Conservation (phyloP, 1,284 basidiomycete genomes). For the Tilletia walkeri region DNA sequence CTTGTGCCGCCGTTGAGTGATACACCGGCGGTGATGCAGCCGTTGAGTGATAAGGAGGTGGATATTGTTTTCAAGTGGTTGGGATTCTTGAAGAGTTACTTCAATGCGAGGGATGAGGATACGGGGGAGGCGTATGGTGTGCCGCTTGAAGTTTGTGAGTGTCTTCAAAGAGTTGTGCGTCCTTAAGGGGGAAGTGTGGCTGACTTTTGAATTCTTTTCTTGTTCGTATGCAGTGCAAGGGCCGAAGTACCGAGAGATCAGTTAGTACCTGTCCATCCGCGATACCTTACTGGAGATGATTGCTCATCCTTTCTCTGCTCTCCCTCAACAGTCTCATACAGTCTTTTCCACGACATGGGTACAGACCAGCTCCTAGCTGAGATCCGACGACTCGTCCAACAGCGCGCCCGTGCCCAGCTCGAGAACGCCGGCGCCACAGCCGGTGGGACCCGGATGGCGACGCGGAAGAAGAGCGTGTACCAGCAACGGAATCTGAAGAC, state of each 20-base stretch:
- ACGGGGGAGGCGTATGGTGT: constrained; percentile 63
- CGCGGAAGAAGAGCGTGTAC: constrained; percentile 56
- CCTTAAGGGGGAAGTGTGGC: neutral
- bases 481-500: constrained; percentile 87
- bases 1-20: constrained; percentile 90
- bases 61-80: constrained; percentile 98
- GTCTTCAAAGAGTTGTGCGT: neutral
- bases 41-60: constrained; percentile 88
- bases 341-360: constrained; percentile 48
- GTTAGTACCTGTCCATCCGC: neutral
- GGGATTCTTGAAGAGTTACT: constrained; percentile 80
- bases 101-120: constrained; percentile 89
- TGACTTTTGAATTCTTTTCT: neutral
- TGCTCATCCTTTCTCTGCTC: constrained; percentile 20
- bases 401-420: constrained; percentile 58
- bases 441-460: constrained; percentile 11
- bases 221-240: constrained; percentile 68
- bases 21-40: constrained; percentile 82
- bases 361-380: constrained; percentile 64
- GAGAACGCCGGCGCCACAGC: constrained; percentile 62
- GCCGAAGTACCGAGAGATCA: constrained; percentile 77
- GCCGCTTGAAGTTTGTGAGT: constrained; percentile 66
- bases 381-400: constrained; percentile 88
- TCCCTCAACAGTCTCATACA: constrained; percentile 38
- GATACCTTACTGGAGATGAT: neutral